Conservation (phyloP, 1,139 yeast species). For the Geotrichum citri-aurantii region DNA sequence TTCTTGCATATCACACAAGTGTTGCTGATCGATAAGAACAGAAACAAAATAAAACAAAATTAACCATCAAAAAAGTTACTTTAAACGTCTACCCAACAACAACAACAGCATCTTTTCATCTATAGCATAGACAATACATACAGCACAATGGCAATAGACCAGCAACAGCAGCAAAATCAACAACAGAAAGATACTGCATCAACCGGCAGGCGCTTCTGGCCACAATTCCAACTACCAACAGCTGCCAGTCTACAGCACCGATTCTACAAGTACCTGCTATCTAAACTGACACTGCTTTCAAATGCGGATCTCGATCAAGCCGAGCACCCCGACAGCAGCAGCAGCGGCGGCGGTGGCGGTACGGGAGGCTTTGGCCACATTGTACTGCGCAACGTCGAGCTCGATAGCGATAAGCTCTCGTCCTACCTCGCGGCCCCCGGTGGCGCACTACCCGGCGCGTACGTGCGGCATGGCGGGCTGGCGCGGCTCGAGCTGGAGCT, state of each 20-base stretch:
- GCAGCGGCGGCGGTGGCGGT: slow-evolving; percentile 22
- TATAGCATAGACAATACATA: not conserved
- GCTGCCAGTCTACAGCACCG: slow-evolving; percentile 53
- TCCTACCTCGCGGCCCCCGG: slow-evolving; percentile 42
- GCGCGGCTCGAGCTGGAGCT: slow-evolving; percentile 48
- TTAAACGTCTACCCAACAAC: too few species aligned
- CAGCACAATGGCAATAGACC: not conserved
- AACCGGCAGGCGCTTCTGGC: not conserved
- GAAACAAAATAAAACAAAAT: too few species aligned
- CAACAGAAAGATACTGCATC: not conserved
- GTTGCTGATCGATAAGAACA: too few species aligned
- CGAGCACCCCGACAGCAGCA: slow-evolving; percentile 55
- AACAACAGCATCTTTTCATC: too few species aligned
- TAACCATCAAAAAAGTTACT: too few species aligned
- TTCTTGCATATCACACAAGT: too few species aligned
- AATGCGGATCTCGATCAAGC: slow-evolving; percentile 74
- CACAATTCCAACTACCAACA: not conserved
- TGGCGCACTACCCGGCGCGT: slow-evolving; percentile 41
- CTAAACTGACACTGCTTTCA: slow-evolving; percentile 77
- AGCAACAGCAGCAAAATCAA: not conserved
- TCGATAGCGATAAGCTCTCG: slow-evolving; percentile 65
- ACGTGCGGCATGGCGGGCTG: slow-evolving; percentile 58
- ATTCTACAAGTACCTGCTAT: slow-evolving; percentile 68
- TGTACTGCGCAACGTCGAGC: slow-evolving; percentile 55
- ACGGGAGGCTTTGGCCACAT: slow-evolving; percentile 32